phyloP scores from a whole-genome alignment of 371 early-diverging fungal genomes.

The Nematocida parisii region DNA sequence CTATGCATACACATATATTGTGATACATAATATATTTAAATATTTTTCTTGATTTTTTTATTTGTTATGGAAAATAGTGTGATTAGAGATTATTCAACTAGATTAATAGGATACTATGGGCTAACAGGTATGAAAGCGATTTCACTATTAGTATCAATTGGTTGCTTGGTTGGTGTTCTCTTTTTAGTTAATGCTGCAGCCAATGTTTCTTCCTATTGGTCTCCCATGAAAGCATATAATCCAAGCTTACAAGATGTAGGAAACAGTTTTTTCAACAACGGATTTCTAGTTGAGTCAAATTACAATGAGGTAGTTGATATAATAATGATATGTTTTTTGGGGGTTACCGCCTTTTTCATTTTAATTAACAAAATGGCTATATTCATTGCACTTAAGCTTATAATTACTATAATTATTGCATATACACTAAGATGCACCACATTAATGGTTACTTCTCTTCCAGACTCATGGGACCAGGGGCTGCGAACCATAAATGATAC shows the following conservation, averaged over 20 bases:
- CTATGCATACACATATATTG: too few relatives aligned
- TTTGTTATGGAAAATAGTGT: conserved; percentile 8
- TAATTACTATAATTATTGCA: conserved; percentile 19
- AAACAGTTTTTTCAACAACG: conserved; percentile 41
- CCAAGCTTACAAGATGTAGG: conserved; percentile 22
- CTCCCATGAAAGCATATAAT: conserved; percentile 55
- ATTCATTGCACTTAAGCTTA: conserved; percentile 53
- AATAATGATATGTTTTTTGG: conserved; percentile 45
- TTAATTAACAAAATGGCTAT: conserved; percentile 38
- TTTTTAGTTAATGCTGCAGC: conserved; percentile 52
- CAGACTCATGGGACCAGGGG: conserved; percentile 55
- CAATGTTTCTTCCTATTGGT: conserved; percentile 56
- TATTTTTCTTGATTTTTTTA: not conserved
- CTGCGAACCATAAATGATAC: conserved; percentile 17
- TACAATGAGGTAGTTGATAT: conserved; percentile 31
- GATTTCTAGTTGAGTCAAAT: not conserved
- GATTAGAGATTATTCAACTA: not conserved
- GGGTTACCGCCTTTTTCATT: conserved; percentile 12
- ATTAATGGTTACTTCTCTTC: conserved; percentile 37
- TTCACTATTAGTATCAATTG: not conserved
- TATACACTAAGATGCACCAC: conserved; percentile 45
- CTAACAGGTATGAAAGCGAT: conserved; percentile 7
- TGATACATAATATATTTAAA: not conserved
- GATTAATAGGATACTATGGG: not conserved
- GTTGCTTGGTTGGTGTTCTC: conserved; percentile 8